Evolutionary conservation across 768 basidiomycete genomes (phyloP), one percentile per base, ranked within the genome.

Genomic region (Lactarius hengduanensis): DNA sequence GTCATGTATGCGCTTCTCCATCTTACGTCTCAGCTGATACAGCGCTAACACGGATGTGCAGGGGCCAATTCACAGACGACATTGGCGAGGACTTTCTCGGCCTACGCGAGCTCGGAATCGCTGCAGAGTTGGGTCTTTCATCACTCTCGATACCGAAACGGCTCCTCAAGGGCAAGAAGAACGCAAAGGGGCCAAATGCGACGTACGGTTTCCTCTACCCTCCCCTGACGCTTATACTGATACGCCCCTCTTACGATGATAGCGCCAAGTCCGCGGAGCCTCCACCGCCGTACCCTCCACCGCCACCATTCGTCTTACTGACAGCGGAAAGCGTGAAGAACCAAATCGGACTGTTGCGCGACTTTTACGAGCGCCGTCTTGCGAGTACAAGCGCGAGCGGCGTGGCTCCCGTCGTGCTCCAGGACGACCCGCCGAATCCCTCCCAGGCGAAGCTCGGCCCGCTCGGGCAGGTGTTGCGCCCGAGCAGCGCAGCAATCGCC

Each of bases 31-130:
- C 32, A 15, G 56, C 26, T 30, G 63, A 66, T 38, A 47, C n/a
- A 36, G 34, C 55, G 41, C 66, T 60, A 3, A 70, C 57, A 32
- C 57, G 15, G 13, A 53, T 57, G 50, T 64, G 2, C 72, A 91
- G 89, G 73, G 94, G 94, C 61, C 90, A 92, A 72, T 94, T 96
- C 75, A 89, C 92, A 0, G 92, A 94, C 59, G 81, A 87, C 18
- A 82, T 96, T 18, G 95, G 94, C 38, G 94, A 95, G 71, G 96
- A 98, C 75, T 96, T 96, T 78, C 83, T 98, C 15, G 96, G 96
- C 13, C 81, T 98, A 32, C 84, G 86, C 59, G 94, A 91, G 73
- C 78, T 94, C 54, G 96, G 95, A 36, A 92, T 97, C 59, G 94
- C 93, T 26, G 84, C 83, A 53, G 96, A 97, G 73, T 82, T 91